A percentile compares a stretch with the other conserved stretches of the same genome.
phyloP scores from a whole-genome alignment of 2,329 filamentous ascomycete genomes.

The Grosmannia huntii region DNA sequence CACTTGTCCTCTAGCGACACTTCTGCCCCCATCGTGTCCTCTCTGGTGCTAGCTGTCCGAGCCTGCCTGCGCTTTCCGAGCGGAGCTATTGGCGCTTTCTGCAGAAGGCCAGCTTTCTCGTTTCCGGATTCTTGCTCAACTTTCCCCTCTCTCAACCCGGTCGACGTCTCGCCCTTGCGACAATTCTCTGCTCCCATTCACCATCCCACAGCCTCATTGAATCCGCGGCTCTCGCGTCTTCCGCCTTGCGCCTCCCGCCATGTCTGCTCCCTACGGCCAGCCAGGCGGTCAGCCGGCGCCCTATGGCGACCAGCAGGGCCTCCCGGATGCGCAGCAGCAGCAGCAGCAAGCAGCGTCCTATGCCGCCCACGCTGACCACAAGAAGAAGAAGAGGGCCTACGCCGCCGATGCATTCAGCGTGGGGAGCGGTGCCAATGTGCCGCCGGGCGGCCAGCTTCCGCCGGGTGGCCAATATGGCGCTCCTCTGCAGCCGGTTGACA shows the following conservation, averaged over 20 bases:
- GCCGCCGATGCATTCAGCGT: slow-evolving; percentile 93
- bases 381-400: slow-evolving; percentile 90
- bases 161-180: neutral
- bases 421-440: slow-evolving; percentile 71
- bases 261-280: slow-evolving; percentile 42
- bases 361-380: slow-evolving; percentile 28
- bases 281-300: slow-evolving; percentile 25
- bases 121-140: neutral
- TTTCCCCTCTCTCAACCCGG: neutral
- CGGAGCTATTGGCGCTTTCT: neutral
- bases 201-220: neutral
- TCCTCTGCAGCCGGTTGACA: slow-evolving; percentile 24
- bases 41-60: neutral
- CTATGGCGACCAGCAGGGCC: slow-evolving; percentile 22
- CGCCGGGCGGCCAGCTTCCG: slow-evolving; percentile 32
- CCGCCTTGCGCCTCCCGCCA: slow-evolving; percentile 16
- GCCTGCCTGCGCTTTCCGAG: neutral
- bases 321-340: slow-evolving; percentile 23
- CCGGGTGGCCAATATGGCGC: slow-evolving; percentile 33
- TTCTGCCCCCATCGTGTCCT: neutral
- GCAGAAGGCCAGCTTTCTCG: neutral
- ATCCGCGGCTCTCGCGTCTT: slow-evolving; percentile 6
- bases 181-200: too few relatives aligned
- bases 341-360: slow-evolving; percentile 21
- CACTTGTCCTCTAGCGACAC: neutral